phyloP scores from a whole-genome alignment of 345 rosid genomes.

The Mallotus nudiflorus region DNA sequence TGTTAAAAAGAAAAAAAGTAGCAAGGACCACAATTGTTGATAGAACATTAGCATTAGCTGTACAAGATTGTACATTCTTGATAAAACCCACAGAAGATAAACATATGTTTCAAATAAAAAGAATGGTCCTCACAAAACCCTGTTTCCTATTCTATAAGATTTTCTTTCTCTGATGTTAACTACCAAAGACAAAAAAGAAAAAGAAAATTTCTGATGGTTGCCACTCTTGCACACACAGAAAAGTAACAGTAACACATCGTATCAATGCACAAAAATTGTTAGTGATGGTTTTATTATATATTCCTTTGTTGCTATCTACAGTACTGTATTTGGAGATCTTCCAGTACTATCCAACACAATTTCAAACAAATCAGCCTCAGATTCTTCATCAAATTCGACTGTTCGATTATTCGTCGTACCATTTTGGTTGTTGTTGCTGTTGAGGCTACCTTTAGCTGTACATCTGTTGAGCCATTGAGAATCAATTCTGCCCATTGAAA shows the following conservation, averaged over 20 bases:
- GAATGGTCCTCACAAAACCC: constrained; percentile 8
- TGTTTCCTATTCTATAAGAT: constrained; percentile 12
- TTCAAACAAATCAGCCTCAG: constrained; percentile 91
- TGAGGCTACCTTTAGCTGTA: constrained; percentile 37
- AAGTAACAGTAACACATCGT: not conserved
- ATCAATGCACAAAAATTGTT: constrained; percentile 12
- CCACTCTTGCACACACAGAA: not conserved
- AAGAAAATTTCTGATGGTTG: constrained; percentile 6
- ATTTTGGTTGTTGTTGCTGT: constrained; percentile 26
- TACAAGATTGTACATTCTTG: constrained; percentile 9
- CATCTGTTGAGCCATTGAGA: constrained; percentile 67
- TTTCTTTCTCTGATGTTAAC: constrained; percentile 1
- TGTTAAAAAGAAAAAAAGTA: no score
- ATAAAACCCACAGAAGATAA: constrained; percentile 2
- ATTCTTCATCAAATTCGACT: constrained; percentile 68
- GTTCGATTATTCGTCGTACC: constrained; percentile 26
- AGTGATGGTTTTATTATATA: not conserved
- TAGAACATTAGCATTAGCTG: constrained; percentile 4
- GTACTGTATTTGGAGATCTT: constrained; percentile 41
- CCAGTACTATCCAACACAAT: constrained; percentile 58
- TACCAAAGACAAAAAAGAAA: not conserved
- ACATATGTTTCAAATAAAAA: not conserved
- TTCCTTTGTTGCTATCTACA: constrained; percentile 18
- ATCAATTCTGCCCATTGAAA: constrained; percentile 90
- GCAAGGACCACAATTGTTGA: not conserved